Conservation (phyloP, 345 rosid genomes). For the Gossypium stocksii region DNA sequence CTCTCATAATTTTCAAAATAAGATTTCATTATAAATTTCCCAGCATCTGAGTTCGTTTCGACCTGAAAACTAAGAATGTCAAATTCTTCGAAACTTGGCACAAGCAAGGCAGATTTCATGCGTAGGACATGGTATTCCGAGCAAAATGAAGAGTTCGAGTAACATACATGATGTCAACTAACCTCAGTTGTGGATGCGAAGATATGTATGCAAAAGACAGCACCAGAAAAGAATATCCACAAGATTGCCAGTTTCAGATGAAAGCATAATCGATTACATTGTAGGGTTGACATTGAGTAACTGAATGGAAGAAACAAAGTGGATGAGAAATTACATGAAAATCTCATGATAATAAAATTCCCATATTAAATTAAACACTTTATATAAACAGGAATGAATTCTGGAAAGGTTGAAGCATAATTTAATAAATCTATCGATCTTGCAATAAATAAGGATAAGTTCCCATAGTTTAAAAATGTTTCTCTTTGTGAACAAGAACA, state of each 20-base stretch:
- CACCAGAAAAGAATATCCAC: constrained; percentile 20
- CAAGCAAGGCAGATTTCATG: background rate
- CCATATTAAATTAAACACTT: background rate
- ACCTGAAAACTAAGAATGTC: constrained; percentile 27
- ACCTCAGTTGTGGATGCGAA: constrained; percentile 27
- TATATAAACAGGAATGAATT: background rate
- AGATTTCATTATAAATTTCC: constrained; percentile 45
- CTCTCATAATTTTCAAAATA: constrained; percentile 46
- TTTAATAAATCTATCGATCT: background rate
- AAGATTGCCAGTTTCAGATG: constrained; percentile 17
- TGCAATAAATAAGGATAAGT: background rate
- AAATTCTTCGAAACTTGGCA: background rate
- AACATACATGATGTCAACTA: background rate
- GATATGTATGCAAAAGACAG: constrained; percentile 10
- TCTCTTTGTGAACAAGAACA: background rate
- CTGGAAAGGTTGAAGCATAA: background rate
- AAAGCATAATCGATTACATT: background rate
- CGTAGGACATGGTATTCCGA: too few species aligned
- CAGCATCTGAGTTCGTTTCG: constrained; percentile 9
- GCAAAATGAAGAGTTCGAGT: background rate
- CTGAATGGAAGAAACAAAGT: constrained; percentile 11
- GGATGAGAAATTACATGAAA: background rate
- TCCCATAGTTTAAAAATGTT: background rate
- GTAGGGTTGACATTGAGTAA: constrained; percentile 23
- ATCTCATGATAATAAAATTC: background rate